Evolutionary conservation across 108 stramenopile genomes (phyloP).

Genomic region (Bacterosira constricta): DNA sequence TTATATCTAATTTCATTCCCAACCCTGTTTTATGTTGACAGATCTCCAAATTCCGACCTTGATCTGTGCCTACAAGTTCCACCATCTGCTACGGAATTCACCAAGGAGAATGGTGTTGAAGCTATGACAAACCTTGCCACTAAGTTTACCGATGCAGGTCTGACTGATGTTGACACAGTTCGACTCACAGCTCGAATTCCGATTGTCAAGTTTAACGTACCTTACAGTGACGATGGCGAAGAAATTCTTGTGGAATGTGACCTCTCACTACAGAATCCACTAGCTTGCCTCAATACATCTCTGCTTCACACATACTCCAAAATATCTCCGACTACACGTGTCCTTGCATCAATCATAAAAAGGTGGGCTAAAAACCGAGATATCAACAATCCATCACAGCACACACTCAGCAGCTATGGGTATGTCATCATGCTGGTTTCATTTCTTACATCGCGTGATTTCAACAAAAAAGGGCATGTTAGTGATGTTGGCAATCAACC

Average conservation of each 20-base stretch:
- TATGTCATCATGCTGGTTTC: constrained; percentile 95
- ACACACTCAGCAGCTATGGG: constrained; percentile 96
- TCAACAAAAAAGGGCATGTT: constrained; percentile 61
- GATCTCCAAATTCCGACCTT: constrained; percentile 78
- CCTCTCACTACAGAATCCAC: constrained; percentile 93
- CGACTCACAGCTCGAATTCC: constrained; percentile 97
- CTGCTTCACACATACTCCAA: constrained; percentile 87
- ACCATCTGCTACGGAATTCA: constrained; percentile 36
- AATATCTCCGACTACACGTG: constrained; percentile 78
- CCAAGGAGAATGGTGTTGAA: constrained; percentile 54
- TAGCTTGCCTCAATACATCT: constrained; percentile 94
- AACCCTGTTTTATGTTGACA: background rate
- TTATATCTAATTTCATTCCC: no score
- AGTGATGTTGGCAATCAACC: constrained; percentile 5
- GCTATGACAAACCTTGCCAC: constrained; percentile 82
- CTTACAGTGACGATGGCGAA: constrained; percentile 57
- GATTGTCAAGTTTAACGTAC: constrained; percentile 91
- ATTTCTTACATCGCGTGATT: constrained; percentile 87
- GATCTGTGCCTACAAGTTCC: constrained; percentile 88
- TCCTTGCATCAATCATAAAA: constrained; percentile 94
- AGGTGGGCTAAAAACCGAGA: constrained; percentile 93
- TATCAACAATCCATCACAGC: constrained; percentile 94
- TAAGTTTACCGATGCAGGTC: constrained; percentile 65
- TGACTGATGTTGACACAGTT: constrained; percentile 86
- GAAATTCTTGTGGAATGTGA: constrained; percentile 91